Base-by-base conservation (phyloP, 306 rosid species). In the Astragalus membranaceus region DNA sequence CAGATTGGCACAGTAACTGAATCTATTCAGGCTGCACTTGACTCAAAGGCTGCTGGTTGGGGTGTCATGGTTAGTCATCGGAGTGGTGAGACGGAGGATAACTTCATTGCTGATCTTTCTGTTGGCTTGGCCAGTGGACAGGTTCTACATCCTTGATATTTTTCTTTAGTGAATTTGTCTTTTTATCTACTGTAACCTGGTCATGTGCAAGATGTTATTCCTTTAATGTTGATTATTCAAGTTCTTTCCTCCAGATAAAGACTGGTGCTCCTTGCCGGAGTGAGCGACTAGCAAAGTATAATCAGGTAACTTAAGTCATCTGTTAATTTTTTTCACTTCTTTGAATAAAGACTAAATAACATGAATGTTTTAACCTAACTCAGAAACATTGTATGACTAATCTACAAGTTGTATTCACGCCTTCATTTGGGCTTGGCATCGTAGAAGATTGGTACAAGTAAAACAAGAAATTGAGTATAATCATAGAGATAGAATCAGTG, bases 11-110 rank as follows among this genome's bases (percentile, higher is more conserved):
- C 99, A 0, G 92, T 95, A 26, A 91, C 92, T 5, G 97, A 95
- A 82, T 95, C 99, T 67, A 85, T 95, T 83, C 92, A 70, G 74
- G 99, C 99, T 76, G 99, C 99, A 54, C 92, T 88, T 51, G 99
- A 95, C 85, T 88, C 99, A 32, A 95, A 95, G 79, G 96, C 97
- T 20, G 97, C 99, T 5, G 96, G 99, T 70, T 95, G 97, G 99
- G 97, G 99, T 58, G 97, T 95, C 78, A 95, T 95, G 99, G 99
- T 95, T 72, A 91, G 99, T 84, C 97, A 95, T 72, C 84, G 97
- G 42, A 95, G 99, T 64, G 99, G 99, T 26, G 99, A 95, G 86
- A 95, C 99, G 20, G 97, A 95, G 76, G 99, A 95, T 76, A 91
- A 95, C 85, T 95, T 95, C 81, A 95, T 95, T 60, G 99, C 99